A percentile compares a stretch with the other conserved stretches of the same genome.
phyloP scores from a whole-genome alignment of 2,329 filamentous ascomycete species.

The Curvularia sp. region DNA sequence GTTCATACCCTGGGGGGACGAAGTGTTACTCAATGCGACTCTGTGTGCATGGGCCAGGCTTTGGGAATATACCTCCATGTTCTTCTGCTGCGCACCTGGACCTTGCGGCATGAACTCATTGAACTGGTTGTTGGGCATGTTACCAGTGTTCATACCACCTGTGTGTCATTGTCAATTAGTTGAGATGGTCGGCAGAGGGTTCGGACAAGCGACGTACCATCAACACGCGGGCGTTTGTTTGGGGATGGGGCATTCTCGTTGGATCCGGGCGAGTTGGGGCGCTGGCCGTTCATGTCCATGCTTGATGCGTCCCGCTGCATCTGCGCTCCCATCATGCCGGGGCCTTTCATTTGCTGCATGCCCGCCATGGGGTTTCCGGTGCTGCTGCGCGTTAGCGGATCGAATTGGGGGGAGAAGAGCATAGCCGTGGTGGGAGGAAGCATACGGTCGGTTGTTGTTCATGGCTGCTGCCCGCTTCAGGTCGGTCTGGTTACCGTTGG shows the following conservation, averaged over 20 bases:
- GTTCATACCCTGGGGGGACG: conserved; percentile 76
- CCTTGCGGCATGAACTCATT: conserved; percentile 64
- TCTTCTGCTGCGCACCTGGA: conserved; percentile 74
- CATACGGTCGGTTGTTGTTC: conserved; percentile 79
- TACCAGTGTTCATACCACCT: conserved; percentile 77
- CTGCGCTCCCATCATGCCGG: conserved; percentile 69
- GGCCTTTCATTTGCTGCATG: conserved; percentile 63
- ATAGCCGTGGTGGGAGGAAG: conserved; percentile 16
- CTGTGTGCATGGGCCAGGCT: conserved; percentile 84
- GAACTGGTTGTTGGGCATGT: conserved; percentile 78
- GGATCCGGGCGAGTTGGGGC: conserved; percentile 80
- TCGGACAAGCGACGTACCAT: conserved; percentile 67
- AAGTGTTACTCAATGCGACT: conserved; percentile 79
- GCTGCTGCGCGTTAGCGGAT: conserved; percentile 27
- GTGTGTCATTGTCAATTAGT: conserved; percentile 66
- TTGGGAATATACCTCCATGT: conserved; percentile 85
- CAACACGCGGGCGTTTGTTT: conserved; percentile 85
- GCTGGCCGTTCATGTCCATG: conserved; percentile 79
- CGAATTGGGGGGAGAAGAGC: not conserved
- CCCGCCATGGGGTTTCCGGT: conserved; percentile 64
- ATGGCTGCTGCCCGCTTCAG: conserved; percentile 79
- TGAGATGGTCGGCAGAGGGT: conserved; percentile 44
- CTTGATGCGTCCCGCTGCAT: conserved; percentile 89
- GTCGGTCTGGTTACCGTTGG: conserved; percentile 64
- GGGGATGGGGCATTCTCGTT: conserved; percentile 91